Conservation (phyloP, 2,329 filamentous ascomycete genomes). For the Colletotrichum sp. region DNA sequence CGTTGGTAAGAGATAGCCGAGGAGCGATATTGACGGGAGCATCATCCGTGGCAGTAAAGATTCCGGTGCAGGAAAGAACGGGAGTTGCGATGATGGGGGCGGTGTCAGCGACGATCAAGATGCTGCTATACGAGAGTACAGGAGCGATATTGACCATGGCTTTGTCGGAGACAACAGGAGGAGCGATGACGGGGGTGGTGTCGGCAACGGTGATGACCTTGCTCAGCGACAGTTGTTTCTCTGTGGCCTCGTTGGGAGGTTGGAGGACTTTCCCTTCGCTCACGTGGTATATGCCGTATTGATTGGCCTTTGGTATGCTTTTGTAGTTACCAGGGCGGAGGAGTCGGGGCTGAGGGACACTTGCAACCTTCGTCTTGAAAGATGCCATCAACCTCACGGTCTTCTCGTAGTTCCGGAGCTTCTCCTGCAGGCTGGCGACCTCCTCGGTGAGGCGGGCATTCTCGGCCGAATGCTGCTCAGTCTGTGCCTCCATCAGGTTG, state of each 20-base stretch:
- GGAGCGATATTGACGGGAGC: background rate
- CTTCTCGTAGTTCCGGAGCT: background rate
- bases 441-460: background rate
- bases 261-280: background rate
- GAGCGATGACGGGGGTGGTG: background rate
- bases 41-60: background rate
- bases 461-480: background rate
- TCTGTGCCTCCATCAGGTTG: background rate
- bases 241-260: rapidly evolving
- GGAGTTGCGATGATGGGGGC: background rate
- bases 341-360: background rate
- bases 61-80: background rate
- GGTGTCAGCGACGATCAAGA: background rate
- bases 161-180: background rate
- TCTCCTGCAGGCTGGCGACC: background rate
- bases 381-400: background rate
- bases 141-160: background rate
- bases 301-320: background rate
- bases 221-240: background rate
- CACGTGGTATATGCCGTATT: background rate
- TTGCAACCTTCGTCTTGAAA: background rate
- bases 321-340: background rate
- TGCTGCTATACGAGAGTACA: background rate
- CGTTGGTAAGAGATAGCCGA: background rate
- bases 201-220: background rate